phyloP scores from a whole-genome alignment of 2,329 filamentous ascomycete species.

The Endothia cerciana region DNA sequence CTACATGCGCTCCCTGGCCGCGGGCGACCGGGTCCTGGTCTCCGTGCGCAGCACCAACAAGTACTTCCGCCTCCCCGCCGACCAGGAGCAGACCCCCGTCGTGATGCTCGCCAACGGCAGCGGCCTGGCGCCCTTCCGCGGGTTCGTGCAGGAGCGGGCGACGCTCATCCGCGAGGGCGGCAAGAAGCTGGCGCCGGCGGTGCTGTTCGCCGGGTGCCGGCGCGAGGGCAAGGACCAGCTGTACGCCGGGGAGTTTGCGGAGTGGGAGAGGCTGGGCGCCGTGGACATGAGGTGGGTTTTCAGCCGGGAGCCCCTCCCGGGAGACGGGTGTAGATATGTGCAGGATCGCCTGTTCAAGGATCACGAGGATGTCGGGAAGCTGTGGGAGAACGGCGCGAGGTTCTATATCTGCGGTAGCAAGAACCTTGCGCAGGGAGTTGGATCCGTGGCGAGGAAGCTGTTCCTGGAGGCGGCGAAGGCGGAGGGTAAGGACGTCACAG shows the following conservation, averaged over 20 bases:
- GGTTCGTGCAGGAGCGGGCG: conserved; percentile 65
- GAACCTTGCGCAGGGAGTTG: conserved; percentile 1
- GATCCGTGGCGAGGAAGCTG: conserved; percentile 4
- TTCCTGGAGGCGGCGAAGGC: conserved; percentile 6
- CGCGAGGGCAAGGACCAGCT: conserved; percentile 40
- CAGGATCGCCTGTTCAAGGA: conserved; percentile 20
- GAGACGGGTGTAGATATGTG: conserved; percentile 21
- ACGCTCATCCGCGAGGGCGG: conserved; percentile 59
- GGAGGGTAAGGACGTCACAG: conserved; percentile 12
- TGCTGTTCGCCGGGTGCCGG: conserved; percentile 48
- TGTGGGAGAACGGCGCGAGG: conserved; percentile 13
- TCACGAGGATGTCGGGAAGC: background rate
- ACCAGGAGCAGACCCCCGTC: conserved; percentile 51
- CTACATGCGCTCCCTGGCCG: conserved; percentile 57
- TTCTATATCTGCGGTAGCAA: conserved; percentile 15
- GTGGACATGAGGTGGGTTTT: conserved; percentile 49
- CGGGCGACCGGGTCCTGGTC: conserved; percentile 53
- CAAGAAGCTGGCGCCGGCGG: conserved; percentile 62
- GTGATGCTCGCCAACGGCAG: conserved; percentile 57
- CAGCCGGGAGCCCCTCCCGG: conserved; percentile 4
- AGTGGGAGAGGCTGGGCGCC: conserved; percentile 73
- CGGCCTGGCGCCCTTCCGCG: conserved; percentile 65
- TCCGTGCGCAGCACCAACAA: conserved; percentile 48
- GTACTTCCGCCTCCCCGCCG: conserved; percentile 53
- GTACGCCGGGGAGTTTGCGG: conserved; percentile 35